A percentile compares a stretch with the other conserved stretches of the same genome.
phyloP scores from a whole-genome alignment of 352 stramenopile species.

The Pythium apleroticum region DNA sequence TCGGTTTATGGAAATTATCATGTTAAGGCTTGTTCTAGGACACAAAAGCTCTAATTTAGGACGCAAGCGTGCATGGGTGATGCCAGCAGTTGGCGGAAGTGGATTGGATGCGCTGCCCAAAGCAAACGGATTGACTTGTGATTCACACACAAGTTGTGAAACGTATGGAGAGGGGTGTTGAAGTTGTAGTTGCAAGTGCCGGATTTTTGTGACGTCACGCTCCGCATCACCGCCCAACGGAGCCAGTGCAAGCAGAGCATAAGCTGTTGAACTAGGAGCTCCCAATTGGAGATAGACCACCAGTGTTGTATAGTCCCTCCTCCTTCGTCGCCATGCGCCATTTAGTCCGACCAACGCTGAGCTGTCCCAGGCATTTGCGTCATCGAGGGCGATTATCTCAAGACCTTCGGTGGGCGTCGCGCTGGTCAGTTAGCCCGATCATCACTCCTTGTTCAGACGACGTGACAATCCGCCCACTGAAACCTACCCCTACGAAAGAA shows the following conservation, averaged over 20 bases:
- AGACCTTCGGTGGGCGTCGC: background rate
- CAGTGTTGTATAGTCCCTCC: background rate
- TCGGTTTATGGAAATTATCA: background rate
- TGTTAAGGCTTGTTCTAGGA: constrained; percentile 2
- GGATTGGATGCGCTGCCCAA: constrained; percentile 1
- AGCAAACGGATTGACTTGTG: background rate
- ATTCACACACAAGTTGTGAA: too few species aligned
- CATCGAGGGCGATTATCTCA: background rate
- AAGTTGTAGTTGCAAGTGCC: constrained; percentile 20
- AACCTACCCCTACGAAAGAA: constrained; percentile 20
- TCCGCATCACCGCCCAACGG: background rate
- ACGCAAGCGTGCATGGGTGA: background rate
- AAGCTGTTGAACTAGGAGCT: background rate
- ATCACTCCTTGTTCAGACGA: background rate
- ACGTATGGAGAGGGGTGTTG: constrained; percentile 13
- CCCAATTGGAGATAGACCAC: background rate
- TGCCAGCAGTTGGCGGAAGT: background rate
- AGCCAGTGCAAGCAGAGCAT: too few species aligned
- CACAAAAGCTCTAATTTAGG: constrained; percentile 10
- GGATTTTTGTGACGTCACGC: constrained; percentile 26
- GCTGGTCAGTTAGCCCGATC: background rate
- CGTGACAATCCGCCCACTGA: background rate
- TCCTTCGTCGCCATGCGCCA: background rate
- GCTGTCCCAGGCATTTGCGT: background rate
- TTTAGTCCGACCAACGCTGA: background rate